Conservation (phyloP, 139 green algal species). For the Chlamydomonas schloesseri region DNA sequence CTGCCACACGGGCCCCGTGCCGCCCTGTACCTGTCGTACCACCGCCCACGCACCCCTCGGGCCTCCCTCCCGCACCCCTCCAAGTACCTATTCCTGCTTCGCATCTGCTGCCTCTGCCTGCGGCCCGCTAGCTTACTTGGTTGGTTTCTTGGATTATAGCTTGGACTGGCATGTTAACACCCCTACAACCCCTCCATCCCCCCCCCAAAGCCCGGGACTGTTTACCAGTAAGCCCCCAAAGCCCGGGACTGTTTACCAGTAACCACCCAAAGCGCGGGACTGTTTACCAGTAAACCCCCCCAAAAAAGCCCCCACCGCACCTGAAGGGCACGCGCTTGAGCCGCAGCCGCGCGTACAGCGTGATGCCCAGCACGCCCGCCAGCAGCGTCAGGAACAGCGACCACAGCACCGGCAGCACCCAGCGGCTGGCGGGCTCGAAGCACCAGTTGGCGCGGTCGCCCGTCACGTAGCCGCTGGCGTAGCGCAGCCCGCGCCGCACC, state of each 20-base stretch:
- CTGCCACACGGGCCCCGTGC: no score
- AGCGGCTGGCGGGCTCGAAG: constrained; percentile 11
- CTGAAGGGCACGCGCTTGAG: constrained; percentile 38
- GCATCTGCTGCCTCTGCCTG: no score
- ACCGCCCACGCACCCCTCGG: no score
- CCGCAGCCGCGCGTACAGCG: constrained; percentile 25
- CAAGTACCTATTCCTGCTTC: no score
- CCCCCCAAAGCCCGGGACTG: not conserved
- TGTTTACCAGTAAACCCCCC: no score
- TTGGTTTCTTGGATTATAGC: no score
- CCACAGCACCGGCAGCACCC: constrained; percentile 39
- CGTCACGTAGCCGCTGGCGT: constrained; percentile 27
- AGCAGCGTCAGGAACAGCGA: constrained; percentile 3
- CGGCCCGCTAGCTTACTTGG: no score
- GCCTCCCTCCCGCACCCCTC: no score
- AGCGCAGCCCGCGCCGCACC: not conserved
- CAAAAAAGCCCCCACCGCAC: not conserved
- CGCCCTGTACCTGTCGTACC: no score
- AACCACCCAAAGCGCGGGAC: no score
- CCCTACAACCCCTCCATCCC: no score
- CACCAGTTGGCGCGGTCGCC: constrained; percentile 27
- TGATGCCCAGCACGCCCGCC: constrained; percentile 2
- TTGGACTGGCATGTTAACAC: no score
- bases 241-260: not conserved
- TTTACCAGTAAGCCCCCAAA: not conserved